Evolutionary conservation across 2,329 filamentous ascomycete genomes (phyloP).

Genomic region (Didymella glomerata): DNA sequence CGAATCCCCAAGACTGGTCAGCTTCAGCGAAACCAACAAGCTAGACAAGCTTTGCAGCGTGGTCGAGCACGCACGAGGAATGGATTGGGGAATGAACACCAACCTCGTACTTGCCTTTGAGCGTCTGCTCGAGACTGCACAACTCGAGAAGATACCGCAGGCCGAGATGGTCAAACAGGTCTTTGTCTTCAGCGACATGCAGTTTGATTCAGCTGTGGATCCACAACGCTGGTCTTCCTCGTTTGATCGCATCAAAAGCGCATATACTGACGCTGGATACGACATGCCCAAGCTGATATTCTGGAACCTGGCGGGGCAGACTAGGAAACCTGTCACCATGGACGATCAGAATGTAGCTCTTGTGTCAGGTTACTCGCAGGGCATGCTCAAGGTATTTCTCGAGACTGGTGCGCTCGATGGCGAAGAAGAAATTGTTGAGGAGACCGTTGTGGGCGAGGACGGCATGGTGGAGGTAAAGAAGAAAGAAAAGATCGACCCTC

Average conservation of each 20-base stretch:
- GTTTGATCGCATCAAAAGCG: neutral
- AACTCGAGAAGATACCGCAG: neutral
- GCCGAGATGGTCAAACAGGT: neutral
- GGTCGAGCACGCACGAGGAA: neutral
- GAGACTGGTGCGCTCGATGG: constrained; percentile 58
- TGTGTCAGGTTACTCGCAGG: constrained; percentile 66
- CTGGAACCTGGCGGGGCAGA: constrained; percentile 28
- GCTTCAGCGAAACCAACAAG: neutral
- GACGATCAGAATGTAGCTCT: constrained; percentile 58
- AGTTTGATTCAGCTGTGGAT: neutral
- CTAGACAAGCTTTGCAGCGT: neutral
- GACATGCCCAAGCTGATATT: constrained; percentile 8
- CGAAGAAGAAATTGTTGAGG: constrained; percentile 52
- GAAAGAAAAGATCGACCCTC: constrained; percentile 56
- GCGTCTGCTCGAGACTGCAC: neutral
- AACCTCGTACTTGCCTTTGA: neutral
- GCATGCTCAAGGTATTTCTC: constrained; percentile 66
- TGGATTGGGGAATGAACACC: neutral
- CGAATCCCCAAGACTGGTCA: neutral
- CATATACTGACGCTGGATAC: neutral
- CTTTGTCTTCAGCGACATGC: constrained; percentile 1
- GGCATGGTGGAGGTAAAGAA: constrained; percentile 44
- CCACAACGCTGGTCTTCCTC: neutral
- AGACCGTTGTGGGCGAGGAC: constrained; percentile 46
- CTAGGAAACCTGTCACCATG: constrained; percentile 61